Evolutionary conservation across 2,329 filamentous ascomycete genomes (phyloP), one percentile per base, ranked within the genome.

Genomic region (Aspergillus proliferans): DNA sequence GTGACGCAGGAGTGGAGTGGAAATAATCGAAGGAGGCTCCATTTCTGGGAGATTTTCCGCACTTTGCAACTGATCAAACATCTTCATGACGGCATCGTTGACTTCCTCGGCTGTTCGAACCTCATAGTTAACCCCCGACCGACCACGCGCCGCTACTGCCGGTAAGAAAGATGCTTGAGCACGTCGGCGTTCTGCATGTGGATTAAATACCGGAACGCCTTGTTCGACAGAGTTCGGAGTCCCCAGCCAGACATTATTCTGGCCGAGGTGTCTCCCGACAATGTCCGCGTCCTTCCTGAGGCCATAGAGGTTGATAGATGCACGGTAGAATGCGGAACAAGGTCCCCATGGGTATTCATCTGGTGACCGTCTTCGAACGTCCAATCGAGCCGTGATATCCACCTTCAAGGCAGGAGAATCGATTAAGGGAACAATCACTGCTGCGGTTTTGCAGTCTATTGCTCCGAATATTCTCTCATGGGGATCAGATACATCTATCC

Each of bases 51-150:
- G 73, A 51, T 88, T 82, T 48, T 94, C 86, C 8, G 79, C 83
- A 58, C 84, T 84, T 22, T 84, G 81, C 36, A 96, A 80, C 6
- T 85, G 86, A 70, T 96, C 90, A 60, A 98, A 95, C 64, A 97
- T 88, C 39, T 83, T 84, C 66, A 88, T 81, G 19, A 95, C 86
- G 49, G 95, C 90, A 54, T 83, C 84, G 8, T 86, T 85, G 51
- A 95, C 86, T 68, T 97, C 90, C 59, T 97, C 92, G 0, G 85
- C 83, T 0, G 88, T 92, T 28, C 88, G 81, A 43, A 72, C 68
- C 47, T 74, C 72, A 26, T 68, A 69, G 34, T 65, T 63, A 43
- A 67, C 55, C 6, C 47, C 48, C 1, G 57, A 40, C 12, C 65
- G 61, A 28, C 57, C 58, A 45, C 62, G 57, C 5, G 57, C 47